Base-by-base conservation (phyloP, 306 rosid genomes). In the Clitoria ternatea region DNA sequence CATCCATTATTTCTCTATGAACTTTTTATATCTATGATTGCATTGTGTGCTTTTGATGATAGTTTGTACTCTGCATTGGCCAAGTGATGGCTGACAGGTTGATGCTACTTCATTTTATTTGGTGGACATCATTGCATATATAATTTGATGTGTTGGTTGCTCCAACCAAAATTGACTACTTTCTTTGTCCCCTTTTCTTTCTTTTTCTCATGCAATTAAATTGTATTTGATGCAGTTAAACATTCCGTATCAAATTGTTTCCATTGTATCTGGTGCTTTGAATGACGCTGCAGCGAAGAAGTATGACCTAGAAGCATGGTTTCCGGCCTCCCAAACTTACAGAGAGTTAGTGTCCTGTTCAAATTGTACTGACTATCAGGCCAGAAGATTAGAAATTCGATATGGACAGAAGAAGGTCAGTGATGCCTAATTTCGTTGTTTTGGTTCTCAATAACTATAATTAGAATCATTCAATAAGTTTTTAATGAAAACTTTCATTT, bases 281-380 rank as follows among this genome's bases (percentile, higher is more conserved):
- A 95, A 95, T 82, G 99, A 95, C 74, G 97, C 99, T 0, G 99
- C 99, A 3, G 95, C 96, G 33, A 95, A 95, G 91, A 95, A 95
- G 79, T 89, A 83, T 80, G 99, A 95, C 71, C 78, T 95, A 64
- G 99, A 91, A 80, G 97, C 77, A 69, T 95, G 99, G 99, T 95
- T 95, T 75, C 99, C 99, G 23, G 74, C 99, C 40, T 91, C 99
- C 62, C 86, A 85, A 80, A 69, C 92, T 8, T 89, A 91, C 80
- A 86, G 97, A 70, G 97, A 95, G 76, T 79, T 91, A 4, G 99
- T 95, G 45, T 95, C 99, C 22, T 89, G 99, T 74, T 95, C 99
- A 13, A 95, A 95, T 79, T 95, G 99, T 73, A 95, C 97, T 3
- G 99, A 95, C 70, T 95, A 95, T 69, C 99, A 91, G 67, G 65